Evolutionary conservation across 345 rosid species (phyloP), one percentile per base, ranked within the genome.

Genomic region (Eucalyptus cloeziana): DNA sequence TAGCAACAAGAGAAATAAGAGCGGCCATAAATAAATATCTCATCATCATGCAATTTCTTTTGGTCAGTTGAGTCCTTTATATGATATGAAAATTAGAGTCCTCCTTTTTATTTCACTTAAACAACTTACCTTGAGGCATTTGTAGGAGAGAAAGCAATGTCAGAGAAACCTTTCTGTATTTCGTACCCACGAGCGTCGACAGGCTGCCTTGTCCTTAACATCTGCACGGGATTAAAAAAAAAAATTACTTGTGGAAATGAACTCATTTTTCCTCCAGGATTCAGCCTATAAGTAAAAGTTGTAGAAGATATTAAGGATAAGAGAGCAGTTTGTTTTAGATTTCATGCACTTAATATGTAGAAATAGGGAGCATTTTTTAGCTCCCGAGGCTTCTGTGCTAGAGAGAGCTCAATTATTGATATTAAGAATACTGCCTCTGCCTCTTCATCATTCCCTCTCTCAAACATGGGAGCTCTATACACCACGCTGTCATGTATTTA

Each of bases 71-170:
- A 71, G 47, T 76, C 85, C 85, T 40, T 21, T 47, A 50, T 45
- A 24, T 5, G 25, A 85, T 60, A 60, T 49, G 27, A 56, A 27
- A 21, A 44, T 47, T 33, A 25, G 40, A 43, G 81, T 27, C 86
- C 31, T 27, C 76, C 31, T 44, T 44, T 45, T n/a, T 27, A 30
- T 87, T 80, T 22, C 49, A 47, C 58, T 40, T 79, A 52, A 56
- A 87, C 79, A 47, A 89, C 93, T 64, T 86, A 97, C 99, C 96
- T 95, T 91, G 96, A 94, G 86, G 92, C 91, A 88, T 95, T 97
- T 89, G 87, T 87, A 83, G 92, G 88, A 62, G 89, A 89, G 69
- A 96, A 95, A 81, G 98, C 94, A 88, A 98, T 90, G 91, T 95
- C 99, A 85, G 96, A 93, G 87, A 96, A 91, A 88, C 98, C 99